phyloP scores from a whole-genome alignment of 2,329 filamentous ascomycete genomes.

The Arthrinium puccinioides region DNA sequence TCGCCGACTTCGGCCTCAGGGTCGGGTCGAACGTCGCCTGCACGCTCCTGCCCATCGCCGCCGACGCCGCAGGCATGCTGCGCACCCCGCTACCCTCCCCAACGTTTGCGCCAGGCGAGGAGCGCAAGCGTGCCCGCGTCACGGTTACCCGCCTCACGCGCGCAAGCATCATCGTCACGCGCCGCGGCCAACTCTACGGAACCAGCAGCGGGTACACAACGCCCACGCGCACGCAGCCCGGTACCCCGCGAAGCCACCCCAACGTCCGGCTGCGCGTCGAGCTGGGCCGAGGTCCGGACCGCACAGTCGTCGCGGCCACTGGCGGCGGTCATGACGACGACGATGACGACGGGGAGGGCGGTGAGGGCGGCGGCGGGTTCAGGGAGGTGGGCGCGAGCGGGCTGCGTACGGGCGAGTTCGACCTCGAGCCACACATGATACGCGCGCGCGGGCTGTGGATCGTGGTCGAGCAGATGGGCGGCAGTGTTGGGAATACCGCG shows the following conservation, averaged over 20 bases:
- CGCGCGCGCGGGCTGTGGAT: conserved; percentile 62
- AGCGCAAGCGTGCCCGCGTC: conserved; percentile 30
- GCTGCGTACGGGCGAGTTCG: conserved; percentile 65
- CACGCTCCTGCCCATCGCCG: conserved; percentile 51
- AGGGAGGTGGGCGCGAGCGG: conserved; percentile 55
- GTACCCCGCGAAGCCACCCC: conserved; percentile 16
- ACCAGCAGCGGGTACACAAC: conserved; percentile 25
- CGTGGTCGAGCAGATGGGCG: conserved; percentile 70
- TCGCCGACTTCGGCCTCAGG: conserved; percentile 65
- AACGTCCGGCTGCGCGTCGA: conserved; percentile 66
- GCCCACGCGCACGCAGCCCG: conserved; percentile 5
- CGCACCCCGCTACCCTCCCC: conserved; percentile 50
- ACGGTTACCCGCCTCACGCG: conserved; percentile 46
- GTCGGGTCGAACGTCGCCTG: conserved; percentile 56
- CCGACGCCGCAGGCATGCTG: conserved; percentile 70
- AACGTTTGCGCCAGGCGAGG: conserved; percentile 30
- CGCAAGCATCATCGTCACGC: conserved; percentile 46
- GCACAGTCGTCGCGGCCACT: conserved; percentile 56
- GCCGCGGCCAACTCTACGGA: conserved; percentile 16
- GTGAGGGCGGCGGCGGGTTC: too few relatives aligned
- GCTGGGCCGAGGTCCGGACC: conserved; percentile 49
- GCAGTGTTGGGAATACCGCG: conserved; percentile 17
- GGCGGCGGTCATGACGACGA: conserved; percentile 39
- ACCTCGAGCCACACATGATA: conserved; percentile 59
- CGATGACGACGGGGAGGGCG: conserved; percentile 40